Conservation (phyloP, 805 yeast species). For the Ogataea populi-albae region DNA sequence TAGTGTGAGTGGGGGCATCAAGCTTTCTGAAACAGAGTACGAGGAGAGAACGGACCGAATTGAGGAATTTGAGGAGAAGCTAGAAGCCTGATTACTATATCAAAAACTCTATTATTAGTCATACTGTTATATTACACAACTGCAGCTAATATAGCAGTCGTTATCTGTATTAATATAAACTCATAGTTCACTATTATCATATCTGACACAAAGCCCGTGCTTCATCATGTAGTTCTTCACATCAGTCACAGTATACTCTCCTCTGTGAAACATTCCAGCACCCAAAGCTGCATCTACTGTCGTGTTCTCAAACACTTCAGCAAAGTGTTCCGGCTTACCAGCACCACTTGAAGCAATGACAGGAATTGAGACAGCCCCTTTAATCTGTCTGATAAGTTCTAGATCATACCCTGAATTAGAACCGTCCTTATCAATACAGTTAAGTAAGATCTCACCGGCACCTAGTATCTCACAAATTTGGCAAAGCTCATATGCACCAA, state of each 20-base stretch:
- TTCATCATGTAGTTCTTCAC: conserved; percentile 68
- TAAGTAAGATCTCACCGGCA: conserved; percentile 91
- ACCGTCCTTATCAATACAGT: conserved; percentile 97
- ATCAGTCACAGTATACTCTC: conserved; percentile 81
- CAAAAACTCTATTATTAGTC: conserved; percentile 1
- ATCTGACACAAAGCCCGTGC: conserved; percentile 69
- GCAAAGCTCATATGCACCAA: conserved; percentile 90
- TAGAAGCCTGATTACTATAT: conserved; percentile 10
- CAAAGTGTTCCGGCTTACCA: conserved; percentile 87
- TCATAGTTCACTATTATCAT: conserved; percentile 38
- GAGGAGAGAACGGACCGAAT: conserved; percentile 50
- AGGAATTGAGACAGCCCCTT: conserved; percentile 75
- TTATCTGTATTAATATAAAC: conserved; percentile 1
- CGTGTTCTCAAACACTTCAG: conserved; percentile 79
- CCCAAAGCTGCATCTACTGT: conserved; percentile 95
- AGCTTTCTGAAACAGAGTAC: conserved; percentile 49
- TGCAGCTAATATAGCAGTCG: too few relatives aligned
- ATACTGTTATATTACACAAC: too few relatives aligned
- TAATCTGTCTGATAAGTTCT: conserved; percentile 78
- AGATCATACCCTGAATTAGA: conserved; percentile 91
- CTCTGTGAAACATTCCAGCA: conserved; percentile 98
- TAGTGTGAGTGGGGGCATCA: conserved; percentile 81
- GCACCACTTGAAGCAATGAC: conserved; percentile 99
- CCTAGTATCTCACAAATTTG: conserved; percentile 89
- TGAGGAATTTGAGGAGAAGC: conserved; percentile 45